Evolutionary conservation across 208 protist genomes (phyloP).

Genomic region (Leishmania braziliensis): DNA sequence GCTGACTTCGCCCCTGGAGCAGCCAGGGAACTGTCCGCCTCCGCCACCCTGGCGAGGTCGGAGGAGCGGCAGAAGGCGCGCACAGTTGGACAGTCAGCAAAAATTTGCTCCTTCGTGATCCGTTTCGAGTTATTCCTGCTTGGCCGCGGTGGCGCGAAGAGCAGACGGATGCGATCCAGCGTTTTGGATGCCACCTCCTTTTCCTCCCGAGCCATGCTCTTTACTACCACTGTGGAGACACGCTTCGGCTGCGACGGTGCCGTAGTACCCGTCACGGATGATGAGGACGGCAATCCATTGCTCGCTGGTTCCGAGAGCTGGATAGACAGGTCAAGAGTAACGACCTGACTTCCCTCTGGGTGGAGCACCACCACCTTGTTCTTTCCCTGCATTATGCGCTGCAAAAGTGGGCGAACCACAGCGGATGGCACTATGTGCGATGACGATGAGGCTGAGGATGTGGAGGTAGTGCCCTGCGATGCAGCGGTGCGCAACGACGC

Average conservation of each 20-base stretch:
- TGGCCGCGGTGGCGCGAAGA: constrained; percentile 42
- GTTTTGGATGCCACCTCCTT: constrained; percentile 59
- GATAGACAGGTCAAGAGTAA: constrained; percentile 56
- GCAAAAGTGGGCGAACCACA: neutral
- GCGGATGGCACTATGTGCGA: neutral
- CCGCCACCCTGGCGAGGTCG: constrained; percentile 8
- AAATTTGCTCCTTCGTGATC: constrained; percentile 46
- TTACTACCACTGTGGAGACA: constrained; percentile 18
- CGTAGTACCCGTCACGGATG: neutral
- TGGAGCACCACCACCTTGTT: constrained; percentile 47
- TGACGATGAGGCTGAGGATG: neutral
- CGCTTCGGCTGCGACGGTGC: neutral
- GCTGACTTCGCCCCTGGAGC: neutral
- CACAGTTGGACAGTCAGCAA: constrained; percentile 54
- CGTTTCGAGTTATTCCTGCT: constrained; percentile 29
- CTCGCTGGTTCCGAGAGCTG: neutral
- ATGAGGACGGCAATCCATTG: neutral
- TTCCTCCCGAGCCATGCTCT: constrained; percentile 80
- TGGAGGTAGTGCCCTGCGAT: neutral
- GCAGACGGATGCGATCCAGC: constrained; percentile 79
- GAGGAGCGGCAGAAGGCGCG: constrained; percentile 42
- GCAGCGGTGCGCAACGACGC: neutral
- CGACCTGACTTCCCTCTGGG: constrained; percentile 26
- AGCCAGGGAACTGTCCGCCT: constrained; percentile 9
- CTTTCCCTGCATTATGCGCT: constrained; percentile 28